These are phyloP conservation scores for Thielaviopsis populi DNA, from an alignment of 2,329 filamentous ascomycete genomes.

Conservation along the genomic window DNA sequence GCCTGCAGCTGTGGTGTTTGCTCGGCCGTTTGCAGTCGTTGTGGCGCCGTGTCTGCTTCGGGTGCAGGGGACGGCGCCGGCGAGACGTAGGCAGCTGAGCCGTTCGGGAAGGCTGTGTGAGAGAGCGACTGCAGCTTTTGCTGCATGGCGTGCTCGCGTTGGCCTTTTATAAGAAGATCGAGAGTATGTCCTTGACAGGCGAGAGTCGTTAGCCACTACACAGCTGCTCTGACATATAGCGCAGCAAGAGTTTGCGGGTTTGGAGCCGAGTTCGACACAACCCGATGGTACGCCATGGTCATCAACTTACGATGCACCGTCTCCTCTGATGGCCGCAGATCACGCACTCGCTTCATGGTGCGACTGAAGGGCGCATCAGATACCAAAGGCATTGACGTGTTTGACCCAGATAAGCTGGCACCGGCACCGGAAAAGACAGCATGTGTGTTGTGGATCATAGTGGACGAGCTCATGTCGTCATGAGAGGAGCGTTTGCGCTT, in stretches of 20 bases:
- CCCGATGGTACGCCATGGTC: neutral
- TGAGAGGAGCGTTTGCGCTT: slow-evolving; percentile 49
- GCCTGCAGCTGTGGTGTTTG: neutral
- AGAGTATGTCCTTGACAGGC: slow-evolving; percentile 37
- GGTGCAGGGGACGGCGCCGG: slow-evolving; percentile 12
- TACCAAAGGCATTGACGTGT: slow-evolving; percentile 13
- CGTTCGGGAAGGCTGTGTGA: neutral
- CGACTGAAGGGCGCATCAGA: slow-evolving; percentile 27
- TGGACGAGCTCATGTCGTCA: slow-evolving; percentile 33
- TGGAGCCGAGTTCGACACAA: neutral
- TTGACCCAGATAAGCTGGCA: neutral
- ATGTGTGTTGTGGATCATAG: neutral
- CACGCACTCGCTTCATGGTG: slow-evolving; percentile 46
- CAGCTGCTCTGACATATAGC: neutral
- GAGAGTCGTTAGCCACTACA: slow-evolving; percentile 17
- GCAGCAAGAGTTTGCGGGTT: neutral
- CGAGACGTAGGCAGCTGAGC: neutral
- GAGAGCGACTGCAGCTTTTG: neutral
- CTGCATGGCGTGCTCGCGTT: slow-evolving; percentile 23
- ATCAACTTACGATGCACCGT: slow-evolving; percentile 38
- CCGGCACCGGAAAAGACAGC: neutral
- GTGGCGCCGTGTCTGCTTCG: slow-evolving; percentile 1
- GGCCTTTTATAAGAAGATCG: slow-evolving; percentile 42
- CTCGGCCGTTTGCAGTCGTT: neutral
- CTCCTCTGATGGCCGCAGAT: slow-evolving; percentile 41